Evolutionary conservation across 257 asterid genomes (phyloP).

Genomic region (Cruciata laevipes): DNA sequence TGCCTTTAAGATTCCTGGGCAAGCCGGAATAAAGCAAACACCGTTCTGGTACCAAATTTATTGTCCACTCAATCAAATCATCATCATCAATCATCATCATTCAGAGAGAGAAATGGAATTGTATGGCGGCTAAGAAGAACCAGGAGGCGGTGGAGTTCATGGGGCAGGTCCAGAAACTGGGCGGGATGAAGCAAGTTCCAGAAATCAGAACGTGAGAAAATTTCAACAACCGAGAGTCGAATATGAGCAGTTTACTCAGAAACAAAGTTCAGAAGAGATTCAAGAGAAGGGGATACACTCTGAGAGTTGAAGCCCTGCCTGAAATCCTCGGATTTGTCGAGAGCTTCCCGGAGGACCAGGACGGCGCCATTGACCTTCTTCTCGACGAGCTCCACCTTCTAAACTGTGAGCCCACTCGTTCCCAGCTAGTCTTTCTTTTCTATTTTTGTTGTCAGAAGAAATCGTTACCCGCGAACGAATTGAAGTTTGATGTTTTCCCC

Average conservation of each 20-base stretch:
- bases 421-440: background rate
- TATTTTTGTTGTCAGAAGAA: background rate
- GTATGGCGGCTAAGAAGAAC: conserved; percentile 83
- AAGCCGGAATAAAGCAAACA: no score
- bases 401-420: conserved; percentile 32
- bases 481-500: background rate
- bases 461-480: background rate
- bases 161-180: conserved; percentile 71
- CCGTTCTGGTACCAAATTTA: no score
- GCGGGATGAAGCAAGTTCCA: conserved; percentile 22
- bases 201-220: conserved; percentile 2
- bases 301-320: conserved; percentile 69
- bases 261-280: conserved; percentile 77
- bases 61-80: no score
- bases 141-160: conserved; percentile 40
- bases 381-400: conserved; percentile 67
- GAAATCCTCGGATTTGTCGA: conserved; percentile 57
- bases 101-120: no score
- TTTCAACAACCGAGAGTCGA: no score
- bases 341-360: conserved; percentile 52
- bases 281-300: conserved; percentile 86
- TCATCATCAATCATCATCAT: no score
- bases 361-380: conserved; percentile 70
- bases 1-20: no score
- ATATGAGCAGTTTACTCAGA: conserved; percentile 45